Evolutionary conservation across 495 filamentous ascomycete genomes (phyloP), one percentile per base, ranked within the genome.

Genomic region (Annulohypoxylon stygium): DNA sequence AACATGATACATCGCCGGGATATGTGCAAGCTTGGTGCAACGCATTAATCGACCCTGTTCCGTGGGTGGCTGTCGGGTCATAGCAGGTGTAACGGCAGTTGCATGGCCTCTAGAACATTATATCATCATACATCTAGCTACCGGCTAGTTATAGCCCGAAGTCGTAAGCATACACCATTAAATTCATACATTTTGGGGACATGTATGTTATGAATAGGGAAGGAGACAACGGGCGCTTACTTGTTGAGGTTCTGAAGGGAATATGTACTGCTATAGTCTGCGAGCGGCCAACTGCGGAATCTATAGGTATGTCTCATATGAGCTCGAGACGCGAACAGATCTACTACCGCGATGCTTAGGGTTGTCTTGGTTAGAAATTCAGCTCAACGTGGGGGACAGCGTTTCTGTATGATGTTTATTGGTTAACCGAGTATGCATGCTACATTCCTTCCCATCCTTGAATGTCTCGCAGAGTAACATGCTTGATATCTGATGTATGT

Each of bases 21-120:
- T 26, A 41, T 25, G 39, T 37, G 20, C 36, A 33, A 43, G 26
- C 23, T 14, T 43, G n/a, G 26, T 69, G 66, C 37, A 58, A 62
- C 61, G 43, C 33, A 48, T 61, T n/a, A n/a, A 11, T 53, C 41
- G 47, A 53, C 60, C 70, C 70, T 73, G 23, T 41, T 62, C 39
- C 39, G 43, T 57, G 69, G 58, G 50, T 54, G 9, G 12, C 10
- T 37, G 10, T 57, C 36, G 36, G 54, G 61, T 43, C 36, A 50
- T 53, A 43, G 45, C 12, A 47, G 26, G 45, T 70, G 67, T 63
- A 74, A 74, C 71, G 61, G 66, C 61, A 74, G 61, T 73, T 65
- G 64, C 71, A 65, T 73, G 34, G 30, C 47, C 18, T 62, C 60
- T 47, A 55, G 16, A 59, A 60, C 25, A 55, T 67, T 70, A 69